Evolutionary conservation across 129 eudicot species (phyloP), one percentile per base, ranked within the genome.

Genomic region (Artemisia tridentata): DNA sequence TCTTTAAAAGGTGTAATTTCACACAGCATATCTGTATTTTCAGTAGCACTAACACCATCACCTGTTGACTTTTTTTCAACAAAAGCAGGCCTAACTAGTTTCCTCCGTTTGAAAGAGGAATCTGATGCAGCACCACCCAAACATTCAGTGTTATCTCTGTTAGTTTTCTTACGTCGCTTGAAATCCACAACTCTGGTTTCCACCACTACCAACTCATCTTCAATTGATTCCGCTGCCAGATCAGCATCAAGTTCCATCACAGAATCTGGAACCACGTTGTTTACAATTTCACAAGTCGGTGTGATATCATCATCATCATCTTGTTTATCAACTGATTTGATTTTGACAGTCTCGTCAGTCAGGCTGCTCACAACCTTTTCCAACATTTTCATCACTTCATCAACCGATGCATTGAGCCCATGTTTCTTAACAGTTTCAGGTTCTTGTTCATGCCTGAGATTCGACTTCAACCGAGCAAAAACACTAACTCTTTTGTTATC

Each of bases 121-220:
- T 77, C 78, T 7, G 58, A 63, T 59, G 8, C 15, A 29, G 56
- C 21, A 8, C 58, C 80, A 19, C 19, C 52, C 38, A 61, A 72
- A 54, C 68, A 46, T 72, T 72, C 57, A 56, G 63, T 56, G 16
- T 14, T 34, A 51, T 82, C 69, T 65, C 34, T 84, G 65, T 72
- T 79, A 66, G 71, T 53, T 49, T 72, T 79, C 75, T 86, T 89
- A 57, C 90, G 80, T 10, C 92, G 89, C 84, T 80, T 84, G 43
- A 86, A 86, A 60, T 82, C 82, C 75, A 81, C 76, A 8, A 60
- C 69, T 57, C 88, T 78, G 3, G 88, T 89, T 71, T 89, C 96
- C 50, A 49, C 60, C 0, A 76, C 66, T 43, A 52, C 50, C 9
- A 76, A 71, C 27, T 63, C 74, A 60, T 67, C 80, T 67, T 82